These are phyloP conservation scores for Xylaria intraflava DNA, from an alignment of 495 filamentous ascomycete species.

Conservation along the genomic window DNA sequence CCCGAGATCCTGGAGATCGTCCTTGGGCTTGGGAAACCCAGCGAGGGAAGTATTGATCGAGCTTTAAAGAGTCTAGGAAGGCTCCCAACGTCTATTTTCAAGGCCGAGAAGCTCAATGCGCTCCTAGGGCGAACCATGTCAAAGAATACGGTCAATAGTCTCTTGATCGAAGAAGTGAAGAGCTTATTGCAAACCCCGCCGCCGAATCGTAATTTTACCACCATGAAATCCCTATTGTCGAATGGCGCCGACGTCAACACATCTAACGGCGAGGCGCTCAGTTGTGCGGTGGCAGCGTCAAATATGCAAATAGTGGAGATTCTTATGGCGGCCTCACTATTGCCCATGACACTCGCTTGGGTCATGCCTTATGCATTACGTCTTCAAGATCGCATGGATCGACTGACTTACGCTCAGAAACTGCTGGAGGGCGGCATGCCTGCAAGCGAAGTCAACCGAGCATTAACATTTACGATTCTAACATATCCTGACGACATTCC, in stretches of 20 bases:
- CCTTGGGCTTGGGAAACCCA: constrained; percentile 34
- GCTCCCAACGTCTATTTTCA: constrained; percentile 27
- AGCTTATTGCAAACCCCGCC: constrained; percentile 24
- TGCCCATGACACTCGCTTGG: constrained; percentile 24
- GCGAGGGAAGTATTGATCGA: constrained; percentile 23
- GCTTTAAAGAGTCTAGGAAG: constrained; percentile 28
- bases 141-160: constrained; percentile 26
- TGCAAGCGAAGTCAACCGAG: constrained; percentile 33
- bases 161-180: constrained; percentile 37
- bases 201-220: constrained; percentile 22
- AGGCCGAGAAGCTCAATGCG: constrained; percentile 31
- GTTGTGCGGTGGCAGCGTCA: constrained; percentile 32
- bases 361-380: constrained; percentile 40
- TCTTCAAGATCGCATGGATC: constrained; percentile 37
- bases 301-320: constrained; percentile 35
- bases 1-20: constrained; percentile 35
- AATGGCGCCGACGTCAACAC: constrained; percentile 40
- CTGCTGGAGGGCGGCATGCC: constrained; percentile 38
- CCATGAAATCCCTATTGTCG: constrained; percentile 32
- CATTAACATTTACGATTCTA: constrained; percentile 36
- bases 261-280: constrained; percentile 36
- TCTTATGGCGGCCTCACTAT: constrained; percentile 27
- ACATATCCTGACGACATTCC: constrained; percentile 33
- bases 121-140: constrained; percentile 32
- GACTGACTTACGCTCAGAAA: constrained; percentile 34